A percentile compares a stretch with the other conserved stretches of the same genome.
These are phyloP conservation scores for Fomes fomentarius DNA, from an alignment of 1,284 basidiomycete species.

Conservation along the genomic window DNA sequence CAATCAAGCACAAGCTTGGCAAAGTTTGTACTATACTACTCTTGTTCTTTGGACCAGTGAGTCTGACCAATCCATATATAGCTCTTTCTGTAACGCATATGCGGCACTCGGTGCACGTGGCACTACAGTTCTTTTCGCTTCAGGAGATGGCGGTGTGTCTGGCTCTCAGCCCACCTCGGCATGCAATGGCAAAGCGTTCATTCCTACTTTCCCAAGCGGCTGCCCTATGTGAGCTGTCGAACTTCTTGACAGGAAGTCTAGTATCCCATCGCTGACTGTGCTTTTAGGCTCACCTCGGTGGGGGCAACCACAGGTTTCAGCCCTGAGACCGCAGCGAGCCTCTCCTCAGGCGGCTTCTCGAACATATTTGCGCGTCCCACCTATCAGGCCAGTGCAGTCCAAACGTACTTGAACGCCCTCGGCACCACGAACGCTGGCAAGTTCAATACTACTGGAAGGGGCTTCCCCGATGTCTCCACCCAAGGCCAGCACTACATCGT, in stretches of 20 bases:
- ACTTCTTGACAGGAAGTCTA: no score
- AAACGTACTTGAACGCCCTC: slow-evolving; percentile 27
- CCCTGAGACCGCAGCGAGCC: slow-evolving; percentile 49
- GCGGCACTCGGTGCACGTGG: slow-evolving; percentile 57
- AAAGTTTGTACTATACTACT: no score
- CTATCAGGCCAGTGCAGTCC: slow-evolving; percentile 40
- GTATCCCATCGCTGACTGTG: slow-evolving; percentile 22
- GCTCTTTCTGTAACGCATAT: slow-evolving; percentile 16
- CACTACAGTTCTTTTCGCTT: slow-evolving; percentile 62
- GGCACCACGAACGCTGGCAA: slow-evolving; percentile 28
- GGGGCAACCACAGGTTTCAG: slow-evolving; percentile 49
- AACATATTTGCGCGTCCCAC: slow-evolving; percentile 41
- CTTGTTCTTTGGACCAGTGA: no score
- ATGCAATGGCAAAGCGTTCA: slow-evolving; percentile 48
- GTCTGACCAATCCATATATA: no score
- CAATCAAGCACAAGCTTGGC: no score
- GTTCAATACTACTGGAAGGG: slow-evolving; percentile 27
- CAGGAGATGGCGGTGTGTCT: slow-evolving; percentile 64
- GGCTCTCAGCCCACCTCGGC: slow-evolving; percentile 53
- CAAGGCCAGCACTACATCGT: slow-evolving; percentile 19
- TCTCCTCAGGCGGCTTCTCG: slow-evolving; percentile 50
- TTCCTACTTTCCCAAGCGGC: slow-evolving; percentile 67
- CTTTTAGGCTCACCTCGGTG: slow-evolving; percentile 47
- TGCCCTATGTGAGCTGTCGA: slow-evolving; percentile 42
- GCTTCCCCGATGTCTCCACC: slow-evolving; percentile 27